Base-by-base conservation (phyloP, 2,329 filamentous ascomycete genomes). In the Lecanicillium sp. region DNA sequence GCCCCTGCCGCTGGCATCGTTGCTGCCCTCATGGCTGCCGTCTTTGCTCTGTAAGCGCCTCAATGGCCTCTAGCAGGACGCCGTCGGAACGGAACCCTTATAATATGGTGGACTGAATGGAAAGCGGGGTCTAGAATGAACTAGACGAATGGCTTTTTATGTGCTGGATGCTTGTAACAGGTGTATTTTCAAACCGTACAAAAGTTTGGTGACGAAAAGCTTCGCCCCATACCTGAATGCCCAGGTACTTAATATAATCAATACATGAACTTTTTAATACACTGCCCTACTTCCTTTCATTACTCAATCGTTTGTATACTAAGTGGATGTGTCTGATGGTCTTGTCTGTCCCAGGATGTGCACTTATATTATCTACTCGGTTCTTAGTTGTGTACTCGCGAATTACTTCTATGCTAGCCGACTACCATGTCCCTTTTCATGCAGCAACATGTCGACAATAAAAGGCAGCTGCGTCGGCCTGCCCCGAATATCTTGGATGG, bases 361-460 rank as follows among this genome's bases (percentile, higher is more conserved):
- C n/a, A n/a, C n/a, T n/a, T n/a, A n/a, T n/a, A n/a, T n/a, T n/a
- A n/a, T n/a, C n/a, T n/a, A n/a, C n/a, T n/a, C n/a, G n/a, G n/a
- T n/a, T n/a, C n/a, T n/a, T n/a, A n/a, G n/a, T n/a, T n/a, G n/a
- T 25, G 22, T 25, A 25, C 22, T 25, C 7, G 6, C 22, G 6
- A 25, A 25, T 25, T 25, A 25, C 11, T n/a, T n/a, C n/a, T 11
- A 25, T 25, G 22, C 22, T 11, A 25, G 11, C 11, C 22, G 22
- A 25, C 22, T 30, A 25, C 33, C 20, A 37, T 17, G 15, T 31
- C 22, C 44, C 6, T 47, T 20, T 29, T 36, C 19, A 22, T 40
- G 51, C 27, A 78, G 54, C 18, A 69, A 62, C 5, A 77, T 42
- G 10, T 75, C 66, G 5, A 79, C 53, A 3, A 78, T 14, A 71